Evolutionary conservation across 306 rosid genomes (phyloP).

Genomic region (Fragaria vesca): DNA sequence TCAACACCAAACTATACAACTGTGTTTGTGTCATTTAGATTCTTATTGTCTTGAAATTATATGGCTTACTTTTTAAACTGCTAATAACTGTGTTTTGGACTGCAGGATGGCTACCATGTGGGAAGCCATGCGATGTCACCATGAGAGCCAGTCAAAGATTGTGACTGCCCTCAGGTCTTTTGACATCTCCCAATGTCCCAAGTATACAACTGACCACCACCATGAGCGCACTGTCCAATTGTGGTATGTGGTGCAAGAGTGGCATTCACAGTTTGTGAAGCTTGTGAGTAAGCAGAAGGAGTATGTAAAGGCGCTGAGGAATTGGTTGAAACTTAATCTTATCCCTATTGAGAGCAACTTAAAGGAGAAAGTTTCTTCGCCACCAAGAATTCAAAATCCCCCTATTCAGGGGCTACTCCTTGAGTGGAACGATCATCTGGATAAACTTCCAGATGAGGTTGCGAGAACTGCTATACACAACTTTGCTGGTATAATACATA

Average conservation of each 20-base stretch:
- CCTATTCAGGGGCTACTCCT: slow-evolving; percentile 61
- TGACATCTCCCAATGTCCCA: slow-evolving; percentile 69
- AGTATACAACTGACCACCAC: slow-evolving; percentile 83
- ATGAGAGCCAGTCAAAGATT: slow-evolving; percentile 45
- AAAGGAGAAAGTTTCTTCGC: slow-evolving; percentile 92
- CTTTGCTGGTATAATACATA: slow-evolving; percentile 61
- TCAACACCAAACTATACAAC: not conserved
- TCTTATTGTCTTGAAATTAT: not conserved
- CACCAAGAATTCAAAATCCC: slow-evolving; percentile 67
- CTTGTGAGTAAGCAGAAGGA: slow-evolving; percentile 67
- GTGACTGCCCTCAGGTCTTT: slow-evolving; percentile 39
- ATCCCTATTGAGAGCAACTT: slow-evolving; percentile 86
- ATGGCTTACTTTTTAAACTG: not conserved
- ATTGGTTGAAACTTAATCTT: slow-evolving; percentile 79
- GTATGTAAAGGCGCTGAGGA: slow-evolving; percentile 61
- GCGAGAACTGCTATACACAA: slow-evolving; percentile 62
- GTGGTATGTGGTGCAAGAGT: slow-evolving; percentile 58
- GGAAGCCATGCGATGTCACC: slow-evolving; percentile 57
- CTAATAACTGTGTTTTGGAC: slow-evolving; percentile 20
- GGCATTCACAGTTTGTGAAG: slow-evolving; percentile 65
- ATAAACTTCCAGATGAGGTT: slow-evolving; percentile 73
- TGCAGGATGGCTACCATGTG: slow-evolving; percentile 92
- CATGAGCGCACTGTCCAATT: slow-evolving; percentile 75
- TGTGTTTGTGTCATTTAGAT: not conserved
- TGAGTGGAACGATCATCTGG: slow-evolving; percentile 80